Evolutionary conservation across 148 eudicot genomes (phyloP).

Genomic region (Cornus suecica): DNA sequence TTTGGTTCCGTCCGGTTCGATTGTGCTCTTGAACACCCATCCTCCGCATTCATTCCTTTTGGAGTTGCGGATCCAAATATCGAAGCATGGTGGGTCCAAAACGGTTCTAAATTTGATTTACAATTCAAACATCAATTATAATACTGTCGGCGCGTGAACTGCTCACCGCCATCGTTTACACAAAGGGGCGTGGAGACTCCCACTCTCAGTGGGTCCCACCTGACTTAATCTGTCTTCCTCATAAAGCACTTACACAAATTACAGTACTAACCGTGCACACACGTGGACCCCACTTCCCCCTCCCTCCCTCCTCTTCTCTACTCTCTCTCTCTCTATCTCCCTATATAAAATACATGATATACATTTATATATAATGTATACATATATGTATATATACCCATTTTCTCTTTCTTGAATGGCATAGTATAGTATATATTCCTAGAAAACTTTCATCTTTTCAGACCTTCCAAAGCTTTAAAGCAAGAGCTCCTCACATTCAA

Average conservation of each 20-base stretch:
- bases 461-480: neutral
- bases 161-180: neutral
- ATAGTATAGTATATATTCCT: neutral
- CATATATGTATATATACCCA: neutral
- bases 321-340: neutral
- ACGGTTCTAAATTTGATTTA: no score
- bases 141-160: neutral
- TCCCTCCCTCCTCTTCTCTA: neutral
- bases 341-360: no score
- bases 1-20: no score
- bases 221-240: constrained; percentile 10
- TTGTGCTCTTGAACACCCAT: no score
- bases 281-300: neutral
- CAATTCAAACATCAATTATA: neutral
- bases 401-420: neutral
- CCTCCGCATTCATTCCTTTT: no score
- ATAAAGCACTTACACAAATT: neutral
- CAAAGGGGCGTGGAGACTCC: neutral
- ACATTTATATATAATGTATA: no score
- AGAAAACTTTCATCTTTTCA: constrained; percentile 7
- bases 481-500: constrained; percentile 14
- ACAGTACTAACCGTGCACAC: neutral
- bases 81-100: no score
- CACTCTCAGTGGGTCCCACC: neutral
- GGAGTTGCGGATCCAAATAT: no score